phyloP scores from a whole-genome alignment of 139 green algal genomes.

The Chlorella sorokiniana region DNA sequence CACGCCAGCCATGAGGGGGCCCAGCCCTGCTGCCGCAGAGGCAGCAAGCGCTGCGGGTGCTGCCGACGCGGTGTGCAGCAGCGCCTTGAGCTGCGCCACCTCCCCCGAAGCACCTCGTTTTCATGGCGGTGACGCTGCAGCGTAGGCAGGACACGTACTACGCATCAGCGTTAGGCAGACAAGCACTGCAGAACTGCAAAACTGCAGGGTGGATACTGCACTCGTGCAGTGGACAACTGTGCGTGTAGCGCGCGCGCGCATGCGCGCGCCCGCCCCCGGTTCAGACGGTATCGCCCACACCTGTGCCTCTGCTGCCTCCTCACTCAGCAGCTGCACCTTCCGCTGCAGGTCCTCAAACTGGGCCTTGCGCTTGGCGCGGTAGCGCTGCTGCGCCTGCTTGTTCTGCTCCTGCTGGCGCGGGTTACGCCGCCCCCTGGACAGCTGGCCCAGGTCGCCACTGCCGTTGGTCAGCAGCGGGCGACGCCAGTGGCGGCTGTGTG shows the following conservation, averaged over 20 bases:
- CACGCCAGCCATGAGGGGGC: too few relatives aligned
- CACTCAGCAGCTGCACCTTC: constrained; percentile 16
- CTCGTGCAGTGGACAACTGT: background rate
- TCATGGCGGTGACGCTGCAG: constrained; percentile 8
- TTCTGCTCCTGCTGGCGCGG: constrained; percentile 46
- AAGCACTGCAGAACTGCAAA: background rate
- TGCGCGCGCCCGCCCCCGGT: background rate
- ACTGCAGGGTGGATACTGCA: too few relatives aligned
- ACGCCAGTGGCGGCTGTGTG: background rate
- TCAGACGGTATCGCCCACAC: background rate
- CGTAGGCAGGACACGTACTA: background rate
- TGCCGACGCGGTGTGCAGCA: background rate
- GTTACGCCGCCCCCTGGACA: constrained; percentile 17
- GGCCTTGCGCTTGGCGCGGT: constrained; percentile 42
- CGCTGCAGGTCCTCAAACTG: constrained; percentile 48
- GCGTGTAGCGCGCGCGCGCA: background rate
- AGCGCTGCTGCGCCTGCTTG: constrained; percentile 47
- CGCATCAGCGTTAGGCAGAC: background rate
- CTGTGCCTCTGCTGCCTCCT: background rate
- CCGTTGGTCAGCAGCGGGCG: background rate
- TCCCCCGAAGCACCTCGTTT: constrained; percentile 15
- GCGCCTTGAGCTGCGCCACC: background rate
- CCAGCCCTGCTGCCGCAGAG: background rate
- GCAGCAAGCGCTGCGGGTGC: background rate
- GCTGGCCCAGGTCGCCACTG: background rate